Base-by-base conservation (phyloP, 345 rosid species). In the Tarenaya hassleriana region DNA sequence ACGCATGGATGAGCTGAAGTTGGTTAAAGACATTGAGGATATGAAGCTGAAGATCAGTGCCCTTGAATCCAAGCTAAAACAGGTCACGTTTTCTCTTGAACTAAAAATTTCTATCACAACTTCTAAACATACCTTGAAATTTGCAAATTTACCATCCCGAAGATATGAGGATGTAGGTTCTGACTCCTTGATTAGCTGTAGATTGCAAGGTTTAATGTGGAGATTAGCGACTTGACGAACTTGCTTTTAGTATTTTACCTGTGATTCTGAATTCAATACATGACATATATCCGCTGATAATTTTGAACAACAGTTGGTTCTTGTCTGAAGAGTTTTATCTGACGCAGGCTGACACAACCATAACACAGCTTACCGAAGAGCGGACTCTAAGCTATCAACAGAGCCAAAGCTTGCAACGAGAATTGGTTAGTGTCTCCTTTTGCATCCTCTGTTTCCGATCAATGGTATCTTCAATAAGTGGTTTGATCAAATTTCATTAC, bases 261-360 rank as follows among this genome's bases (percentile, higher is more conserved):
- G n/a, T n/a, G n/a, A n/a, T n/a, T n/a, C n/a, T n/a, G 31, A 2
- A 24, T 24, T 24, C 5, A 5, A 24, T 50, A 37, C 41, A 24
- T 14, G 11, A 35, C 40, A 35, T 35, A n/a, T n/a, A 35, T 7
- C 11, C 4, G 40, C 1, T 5, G 18, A 24, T n/a, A n/a, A n/a
- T n/a, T n/a, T n/a, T n/a, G n/a, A n/a, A 45, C 5, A 1, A 24
- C n/a, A 37, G 50, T n/a, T 34, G 21, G 37, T 45, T 13, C 11
- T 16, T 47, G 46, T 35, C 51, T 63, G 16, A 63, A 55, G 62
- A 46, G 45, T 39, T 47, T 10, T 11, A 35, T 17, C 17, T 29
- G 24, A n/a, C 71, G 78, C 84, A 92, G 98, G 90, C 87, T 44
- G 81, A 74, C 64, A 70, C 62, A 37, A 79, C 70, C 14, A 81